Percentiles rank a stretch among this genome's conserved stretches.
phyloP scores from a whole-genome alignment of 495 filamentous ascomycete genomes.

The Penicillium odoratum region DNA sequence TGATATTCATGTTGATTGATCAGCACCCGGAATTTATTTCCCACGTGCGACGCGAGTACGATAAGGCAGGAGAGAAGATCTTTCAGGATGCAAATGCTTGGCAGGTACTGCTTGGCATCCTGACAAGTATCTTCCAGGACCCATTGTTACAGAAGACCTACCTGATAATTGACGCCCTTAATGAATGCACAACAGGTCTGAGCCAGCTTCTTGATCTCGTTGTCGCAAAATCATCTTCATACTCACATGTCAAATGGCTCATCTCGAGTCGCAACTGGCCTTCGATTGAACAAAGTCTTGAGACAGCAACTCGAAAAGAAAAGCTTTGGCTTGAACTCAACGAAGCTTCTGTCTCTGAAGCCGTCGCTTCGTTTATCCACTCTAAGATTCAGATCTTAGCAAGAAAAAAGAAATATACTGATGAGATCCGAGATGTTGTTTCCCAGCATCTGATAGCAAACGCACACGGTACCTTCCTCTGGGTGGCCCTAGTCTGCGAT shows the following conservation, averaged over 20 bases:
- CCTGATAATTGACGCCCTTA: neutral
- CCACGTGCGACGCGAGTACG: neutral
- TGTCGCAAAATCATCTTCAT: neutral
- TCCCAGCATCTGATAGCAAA: conserved; percentile 37
- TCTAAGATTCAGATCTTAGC: neutral
- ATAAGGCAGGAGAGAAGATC: neutral
- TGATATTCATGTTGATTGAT: neutral
- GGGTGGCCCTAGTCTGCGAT: conserved; percentile 2
- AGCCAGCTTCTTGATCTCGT: neutral
- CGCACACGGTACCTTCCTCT: conserved; percentile 1
- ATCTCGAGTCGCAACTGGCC: conserved; percentile 4
- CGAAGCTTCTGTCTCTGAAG: neutral
- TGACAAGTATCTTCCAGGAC: neutral
- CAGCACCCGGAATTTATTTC: neutral
- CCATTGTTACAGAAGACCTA: neutral
- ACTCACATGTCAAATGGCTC: conserved; percentile 1
- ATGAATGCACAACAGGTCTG: neutral
- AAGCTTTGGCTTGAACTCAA: conserved; percentile 1
- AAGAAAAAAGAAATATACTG: neutral
- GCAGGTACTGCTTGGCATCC: neutral
- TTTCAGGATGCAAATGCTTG: conserved; percentile 1
- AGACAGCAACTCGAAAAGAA: neutral
- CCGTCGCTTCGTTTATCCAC: neutral
- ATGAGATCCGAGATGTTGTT: conserved; percentile 41
- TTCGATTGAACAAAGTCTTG: neutral